Base-by-base conservation (phyloP, 805 yeast species). In the Metschnikowia vanudenii region DNA sequence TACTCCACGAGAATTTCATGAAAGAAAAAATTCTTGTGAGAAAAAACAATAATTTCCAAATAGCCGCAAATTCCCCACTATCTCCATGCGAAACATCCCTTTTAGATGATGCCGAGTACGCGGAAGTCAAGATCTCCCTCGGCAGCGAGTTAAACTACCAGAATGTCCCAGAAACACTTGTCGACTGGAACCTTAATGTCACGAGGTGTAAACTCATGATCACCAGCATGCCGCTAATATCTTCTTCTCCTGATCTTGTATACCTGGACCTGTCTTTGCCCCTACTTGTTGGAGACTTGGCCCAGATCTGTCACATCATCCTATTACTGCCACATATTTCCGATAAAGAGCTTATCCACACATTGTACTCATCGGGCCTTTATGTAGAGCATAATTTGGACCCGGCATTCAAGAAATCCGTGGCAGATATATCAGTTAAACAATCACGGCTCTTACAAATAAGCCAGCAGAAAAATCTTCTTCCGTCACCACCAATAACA, bases 101-200 rank as follows among this genome's bases (percentile, higher is more conserved):
- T 20, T 33, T 41, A 19, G 41, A 43, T 50, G 59, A 50, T 16
- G 57, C 48, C 16, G 60, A 58, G 16, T 67, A 63, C 28, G 71
- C 66, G 34, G 51, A 59, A 13, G 64, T 60, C 50, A 66, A 65
- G 42, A 71, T 72, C 39, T 67, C 73, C 13, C 53, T 72, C 30
- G 76, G 76, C 3, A 62, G 71, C n/a, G 70, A 62, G 12, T 60
- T 72, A 26, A 59, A 56, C 45, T 71, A 69, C 53, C 76, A 72
- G 47, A 56, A 55, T 17, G 53, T 57, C 9, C 68, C 69, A 26
- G 79, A 75, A 51, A 59, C 67, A 14, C 58, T 77, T 12, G 65
- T 77, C 11, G 81, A 76, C 55, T 77, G 81, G 81, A 76, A 76
- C 54, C 62, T 77, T 41, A 77, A 77, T 52, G 73, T 76, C 36